Evolutionary conservation across 805 yeast species (phyloP).

Genomic region (Zygoascus ofunaensis): DNA sequence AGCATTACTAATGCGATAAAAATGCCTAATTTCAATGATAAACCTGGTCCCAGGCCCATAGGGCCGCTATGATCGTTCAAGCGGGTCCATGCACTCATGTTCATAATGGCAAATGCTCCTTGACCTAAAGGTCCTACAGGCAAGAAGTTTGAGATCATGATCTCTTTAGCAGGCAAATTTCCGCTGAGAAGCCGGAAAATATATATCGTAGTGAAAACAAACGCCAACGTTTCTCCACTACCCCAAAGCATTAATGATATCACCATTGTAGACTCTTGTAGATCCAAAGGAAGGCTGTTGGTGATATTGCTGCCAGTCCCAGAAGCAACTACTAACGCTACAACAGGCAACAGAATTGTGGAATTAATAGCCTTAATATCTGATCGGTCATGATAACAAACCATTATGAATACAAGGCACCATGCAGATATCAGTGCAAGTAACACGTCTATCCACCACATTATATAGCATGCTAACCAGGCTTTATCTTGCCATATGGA

Average conservation of each 20-base stretch:
- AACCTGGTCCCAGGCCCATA: constrained; percentile 2
- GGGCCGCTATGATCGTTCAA: constrained; percentile 12
- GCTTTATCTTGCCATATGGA: constrained; percentile 33
- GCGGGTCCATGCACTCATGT: constrained; percentile 36
- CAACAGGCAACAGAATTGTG: constrained; percentile 62
- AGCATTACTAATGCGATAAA: constrained; percentile 38
- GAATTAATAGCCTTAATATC: constrained; percentile 38
- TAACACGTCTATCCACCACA: constrained; percentile 67
- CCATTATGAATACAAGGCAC: constrained; percentile 47
- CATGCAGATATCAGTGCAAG: constrained; percentile 52
- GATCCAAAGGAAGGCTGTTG: constrained; percentile 35
- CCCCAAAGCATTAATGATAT: constrained; percentile 56
- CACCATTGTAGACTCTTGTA: constrained; percentile 44
- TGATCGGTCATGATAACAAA: constrained; percentile 30
- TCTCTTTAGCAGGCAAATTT: constrained; percentile 44
- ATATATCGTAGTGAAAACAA: constrained; percentile 46
- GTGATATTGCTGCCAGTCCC: constrained; percentile 57
- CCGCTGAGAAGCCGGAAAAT: constrained; percentile 51
- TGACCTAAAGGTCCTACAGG: constrained; percentile 85
- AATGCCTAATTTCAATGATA: constrained; percentile 25
- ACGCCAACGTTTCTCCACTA: constrained; percentile 55
- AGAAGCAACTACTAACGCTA: constrained; percentile 67
- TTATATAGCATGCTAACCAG: constrained; percentile 45
- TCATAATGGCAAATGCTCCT: constrained; percentile 60
- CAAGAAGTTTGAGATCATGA: constrained; percentile 57